phyloP scores from a whole-genome alignment of 2,329 filamentous ascomycete genomes.

The Aspergillus oerlinghausenensis region DNA sequence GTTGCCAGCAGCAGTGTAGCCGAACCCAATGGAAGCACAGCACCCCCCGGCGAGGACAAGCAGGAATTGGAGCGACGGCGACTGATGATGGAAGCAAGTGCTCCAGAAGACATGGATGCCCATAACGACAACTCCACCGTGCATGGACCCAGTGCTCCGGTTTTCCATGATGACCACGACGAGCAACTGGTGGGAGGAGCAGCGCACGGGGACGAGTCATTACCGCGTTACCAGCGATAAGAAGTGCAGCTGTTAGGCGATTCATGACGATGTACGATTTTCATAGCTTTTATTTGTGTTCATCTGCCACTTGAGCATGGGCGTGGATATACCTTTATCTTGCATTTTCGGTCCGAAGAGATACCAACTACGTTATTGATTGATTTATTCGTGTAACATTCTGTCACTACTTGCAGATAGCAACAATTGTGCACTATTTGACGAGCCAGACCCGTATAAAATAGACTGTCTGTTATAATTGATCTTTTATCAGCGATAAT shows the following conservation, averaged over 20 bases:
- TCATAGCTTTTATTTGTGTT: background rate
- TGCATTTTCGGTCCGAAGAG: background rate
- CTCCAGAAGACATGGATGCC: conserved; percentile 41
- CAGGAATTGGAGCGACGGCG: conserved; percentile 67
- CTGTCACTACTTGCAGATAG: too few relatives aligned
- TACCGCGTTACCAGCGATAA: conserved; percentile 44
- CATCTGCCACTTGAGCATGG: background rate
- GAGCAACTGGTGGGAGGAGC: conserved; percentile 41
- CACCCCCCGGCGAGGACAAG: conserved; percentile 62
- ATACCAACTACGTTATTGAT: background rate
- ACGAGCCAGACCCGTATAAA: too few relatives aligned
- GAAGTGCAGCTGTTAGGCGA: background rate
- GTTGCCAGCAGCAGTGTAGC: conserved; percentile 34
- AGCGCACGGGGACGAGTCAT: conserved; percentile 35
- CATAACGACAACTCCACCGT: conserved; percentile 4
- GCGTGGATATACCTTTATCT: background rate
- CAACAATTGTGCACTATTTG: too few relatives aligned
- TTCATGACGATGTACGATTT: background rate
- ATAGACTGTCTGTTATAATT: too few relatives aligned
- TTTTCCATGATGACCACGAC: conserved; percentile 56
- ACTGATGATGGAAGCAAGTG: conserved; percentile 61
- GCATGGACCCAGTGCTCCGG: conserved; percentile 53
- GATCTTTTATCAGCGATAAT: too few relatives aligned
- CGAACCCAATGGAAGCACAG: conserved; percentile 35
- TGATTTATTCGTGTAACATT: background rate